Conservation (phyloP, 495 filamentous ascomycete species). For the Aspergillus ellipticus region DNA sequence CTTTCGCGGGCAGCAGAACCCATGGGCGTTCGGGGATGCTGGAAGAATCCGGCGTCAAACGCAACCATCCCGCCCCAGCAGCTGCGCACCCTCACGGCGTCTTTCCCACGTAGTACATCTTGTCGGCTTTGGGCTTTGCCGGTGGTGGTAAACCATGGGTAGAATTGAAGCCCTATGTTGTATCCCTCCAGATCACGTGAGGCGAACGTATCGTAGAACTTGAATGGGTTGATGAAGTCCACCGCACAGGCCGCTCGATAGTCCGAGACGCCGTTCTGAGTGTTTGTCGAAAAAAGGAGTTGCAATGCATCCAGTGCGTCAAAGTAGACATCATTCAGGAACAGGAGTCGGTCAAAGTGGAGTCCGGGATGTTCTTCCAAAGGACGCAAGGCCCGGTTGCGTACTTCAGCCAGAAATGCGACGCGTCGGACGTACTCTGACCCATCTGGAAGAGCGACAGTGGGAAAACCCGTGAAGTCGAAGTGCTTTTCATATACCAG, state of each 20-base stretch:
- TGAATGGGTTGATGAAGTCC: constrained; percentile 72
- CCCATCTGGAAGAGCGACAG: constrained; percentile 59
- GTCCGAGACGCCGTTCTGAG: constrained; percentile 48
- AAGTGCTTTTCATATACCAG: constrained; percentile 55
- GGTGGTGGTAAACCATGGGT: constrained; percentile 64
- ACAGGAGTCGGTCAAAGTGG: constrained; percentile 65
- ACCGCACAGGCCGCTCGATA: constrained; percentile 80
- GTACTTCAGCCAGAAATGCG: constrained; percentile 68
- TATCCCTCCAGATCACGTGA: constrained; percentile 71
- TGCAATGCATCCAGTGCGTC: constrained; percentile 65
- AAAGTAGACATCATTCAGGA: constrained; percentile 74
- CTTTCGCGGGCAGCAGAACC: neutral
- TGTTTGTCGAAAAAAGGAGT: constrained; percentile 73
- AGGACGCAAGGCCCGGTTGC: constrained; percentile 68
- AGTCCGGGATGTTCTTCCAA: constrained; percentile 44
- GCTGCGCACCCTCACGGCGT: constrained; percentile 68
- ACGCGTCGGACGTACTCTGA: constrained; percentile 63
- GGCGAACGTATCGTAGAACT: constrained; percentile 81
- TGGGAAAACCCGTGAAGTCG: constrained; percentile 46
- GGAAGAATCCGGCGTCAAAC: constrained; percentile 68
- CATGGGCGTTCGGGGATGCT: constrained; percentile 3
- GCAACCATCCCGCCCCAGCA: constrained; percentile 85
- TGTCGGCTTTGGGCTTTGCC: constrained; percentile 54
- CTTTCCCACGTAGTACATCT: constrained; percentile 57
- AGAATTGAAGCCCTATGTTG: constrained; percentile 65